Base-by-base conservation (phyloP, 805 yeast genomes). In the Candida maris region DNA sequence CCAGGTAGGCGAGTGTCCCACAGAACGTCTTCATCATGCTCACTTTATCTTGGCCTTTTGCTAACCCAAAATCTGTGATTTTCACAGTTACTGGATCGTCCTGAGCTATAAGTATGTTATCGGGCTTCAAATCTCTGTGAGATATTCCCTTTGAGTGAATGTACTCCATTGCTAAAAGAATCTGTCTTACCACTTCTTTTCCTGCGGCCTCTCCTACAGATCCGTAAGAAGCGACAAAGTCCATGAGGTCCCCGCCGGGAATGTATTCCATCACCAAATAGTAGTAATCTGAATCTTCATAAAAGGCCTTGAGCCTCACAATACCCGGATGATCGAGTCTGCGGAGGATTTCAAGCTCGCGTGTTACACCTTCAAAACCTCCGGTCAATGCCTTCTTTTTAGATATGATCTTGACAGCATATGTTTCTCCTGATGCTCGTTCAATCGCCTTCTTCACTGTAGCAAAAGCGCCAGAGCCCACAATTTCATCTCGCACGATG, bases 401-500 rank as follows among this genome's bases (percentile, higher is more conserved):
- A 37, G 82, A 79, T 24, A 93, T 89, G 42, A 93, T 87, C 56
- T 93, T 93, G 13, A 86, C 95, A 0, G 98, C 98, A 59, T 68
- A 88, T 4, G 91, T 75, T 46, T 80, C 78, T 10, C 97, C 97
- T 0, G 95, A 79, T 5, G 76, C 62, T 43, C 97, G 73, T 52
- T 88, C 93, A 1, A 89, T 78, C 4, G 94, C 96, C 56, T 86
- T 86, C 48, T 87, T 82, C 19, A 93, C 98, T 1, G 89, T 84
- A 5, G 97, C 97, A 71, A 91, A 91, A 7, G 97, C 97, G n/a
- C 98, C 98, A 51, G 87, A 93, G 1, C 98, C 98, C 1, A 91
- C 85, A 12, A 85, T 80, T 52, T 85, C 95, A 55, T 82, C 85
- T 41, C 81, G 75, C 15, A 91, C 77, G 10, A 85, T 82, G 59